Evolutionary conservation across 371 early-diverging fungal species (phyloP), one percentile per base, ranked within the genome.

Genomic region (Apophysomyces trapeziformis): DNA sequence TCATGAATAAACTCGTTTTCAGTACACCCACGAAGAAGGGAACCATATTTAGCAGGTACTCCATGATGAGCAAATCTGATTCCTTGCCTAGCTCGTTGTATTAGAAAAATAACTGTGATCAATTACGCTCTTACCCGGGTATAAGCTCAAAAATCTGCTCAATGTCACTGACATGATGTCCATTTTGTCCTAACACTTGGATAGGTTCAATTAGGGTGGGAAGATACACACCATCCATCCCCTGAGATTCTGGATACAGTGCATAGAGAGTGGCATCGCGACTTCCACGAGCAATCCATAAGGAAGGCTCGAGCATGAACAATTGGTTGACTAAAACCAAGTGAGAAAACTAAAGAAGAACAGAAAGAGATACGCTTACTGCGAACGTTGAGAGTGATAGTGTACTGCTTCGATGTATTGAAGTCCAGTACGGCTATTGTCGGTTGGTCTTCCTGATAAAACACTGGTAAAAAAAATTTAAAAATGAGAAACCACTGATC

Each of bases 381-480:
- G 47, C 77, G 72, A 8, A 75, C 59, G 36, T 88, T 85, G 4
- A 86, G 39, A 5, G 66, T 78, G 3, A 89, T 70, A 6, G 77
- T 83, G 56, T 83, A 73, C 58, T 90, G 89, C 21, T 75, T 65
- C 26, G 81, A 79, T 0, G 82, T 77, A 58, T 87, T 85, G 47
- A 90, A 90, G 60, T 91, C 89, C 2, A 91, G 67, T 2, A 90
- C 70, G 7, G 88, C 81, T 58, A 91, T 60, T n/a, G 69, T 74
- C 13, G 82, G 50, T 38, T 78, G 78, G 58, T 77, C 84, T 38
- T 82, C 76, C 69, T 92, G 93, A 70, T 86, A 91, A 64, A 91
- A 89, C 5, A 88, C 83, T 79, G 14, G 35, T 14, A 47, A 45
- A 46, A 11, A 35, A 38, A n/a, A 14, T 18, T 35, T 1, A 54